These are phyloP conservation scores for Penicillium dipodomyicola DNA, from an alignment of 495 filamentous ascomycete species.

Conservation along the genomic window DNA sequence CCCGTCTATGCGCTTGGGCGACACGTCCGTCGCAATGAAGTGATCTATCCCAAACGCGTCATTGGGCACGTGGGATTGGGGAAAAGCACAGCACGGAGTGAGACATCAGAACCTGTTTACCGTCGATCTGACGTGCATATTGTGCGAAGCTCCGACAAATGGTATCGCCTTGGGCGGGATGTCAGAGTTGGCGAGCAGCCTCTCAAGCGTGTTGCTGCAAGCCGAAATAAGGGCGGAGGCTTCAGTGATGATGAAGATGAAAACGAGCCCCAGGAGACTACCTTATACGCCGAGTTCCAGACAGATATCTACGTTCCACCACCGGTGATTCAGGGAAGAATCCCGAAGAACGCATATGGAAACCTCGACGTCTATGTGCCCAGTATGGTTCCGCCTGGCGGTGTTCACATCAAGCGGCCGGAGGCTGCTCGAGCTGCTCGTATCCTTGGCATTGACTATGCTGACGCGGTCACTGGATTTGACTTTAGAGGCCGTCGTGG, in stretches of 20 bases:
- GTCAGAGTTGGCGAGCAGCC: constrained; percentile 73
- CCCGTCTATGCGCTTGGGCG: constrained; percentile 85
- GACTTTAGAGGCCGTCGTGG: constrained; percentile 77
- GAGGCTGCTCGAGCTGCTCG: constrained; percentile 70
- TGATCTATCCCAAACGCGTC: constrained; percentile 66
- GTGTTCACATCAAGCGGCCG: constrained; percentile 64
- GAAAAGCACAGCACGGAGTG: constrained; percentile 54
- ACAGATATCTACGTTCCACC: constrained; percentile 74
- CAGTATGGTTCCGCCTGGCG: constrained; percentile 86
- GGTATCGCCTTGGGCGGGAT: constrained; percentile 82
- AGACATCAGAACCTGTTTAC: constrained; percentile 64
- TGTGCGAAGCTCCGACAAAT: constrained; percentile 73
- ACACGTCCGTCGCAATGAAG: constrained; percentile 81
- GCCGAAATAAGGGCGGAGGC: constrained; percentile 36
- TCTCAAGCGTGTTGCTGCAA: constrained; percentile 62
- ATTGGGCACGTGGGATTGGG: constrained; percentile 75
- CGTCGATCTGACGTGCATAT: constrained; percentile 74
- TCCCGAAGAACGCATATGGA: constrained; percentile 84
- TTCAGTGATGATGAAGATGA: constrained; percentile 45
- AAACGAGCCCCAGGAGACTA: constrained; percentile 37
- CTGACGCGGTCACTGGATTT: constrained; percentile 87
- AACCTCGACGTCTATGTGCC: constrained; percentile 92
- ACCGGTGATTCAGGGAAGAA: constrained; percentile 66
- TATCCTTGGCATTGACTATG: constrained; percentile 79
- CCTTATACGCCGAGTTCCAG: constrained; percentile 72